A percentile compares a stretch with the other conserved stretches of the same genome.
Conservation (phyloP, 2,329 filamentous ascomycete species). For the Calonectria fujianensis region DNA sequence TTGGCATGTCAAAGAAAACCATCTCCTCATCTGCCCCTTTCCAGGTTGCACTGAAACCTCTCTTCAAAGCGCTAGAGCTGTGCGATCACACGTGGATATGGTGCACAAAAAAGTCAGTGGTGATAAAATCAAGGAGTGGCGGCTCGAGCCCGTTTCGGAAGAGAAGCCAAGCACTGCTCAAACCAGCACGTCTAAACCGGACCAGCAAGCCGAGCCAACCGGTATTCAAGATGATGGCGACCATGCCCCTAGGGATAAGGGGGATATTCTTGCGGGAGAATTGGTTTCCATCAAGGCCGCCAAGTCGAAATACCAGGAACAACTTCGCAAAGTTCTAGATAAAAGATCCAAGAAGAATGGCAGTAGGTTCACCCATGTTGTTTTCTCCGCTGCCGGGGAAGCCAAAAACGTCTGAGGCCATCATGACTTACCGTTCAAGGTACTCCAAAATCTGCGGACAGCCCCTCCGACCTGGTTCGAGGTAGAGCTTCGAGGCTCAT, state of each 20-base stretch:
- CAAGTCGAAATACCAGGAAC: conserved; percentile 61
- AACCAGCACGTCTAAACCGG: background rate
- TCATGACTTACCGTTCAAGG: conserved; percentile 45
- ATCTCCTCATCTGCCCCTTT: conserved; percentile 65
- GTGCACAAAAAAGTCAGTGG: conserved; percentile 56
- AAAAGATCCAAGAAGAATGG: conserved; percentile 58
- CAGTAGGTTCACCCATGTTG: conserved; percentile 44
- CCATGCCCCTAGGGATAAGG: background rate
- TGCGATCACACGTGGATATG: conserved; percentile 62
- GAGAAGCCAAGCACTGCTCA: background rate
- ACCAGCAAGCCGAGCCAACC: conserved; percentile 38
- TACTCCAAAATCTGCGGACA: conserved; percentile 57
- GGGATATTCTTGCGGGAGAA: conserved; percentile 25
- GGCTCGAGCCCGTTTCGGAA: conserved; percentile 42
- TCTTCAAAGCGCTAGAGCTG: conserved; percentile 59
- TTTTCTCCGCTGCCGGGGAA: background rate
- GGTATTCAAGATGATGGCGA: background rate
- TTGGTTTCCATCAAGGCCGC: conserved; percentile 54
- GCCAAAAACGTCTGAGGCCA: background rate
- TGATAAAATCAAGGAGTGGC: conserved; percentile 53
- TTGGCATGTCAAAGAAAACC: conserved; percentile 66
- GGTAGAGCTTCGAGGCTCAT: conserved; percentile 55
- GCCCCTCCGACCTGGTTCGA: conserved; percentile 56
- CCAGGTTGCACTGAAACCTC: conserved; percentile 61
- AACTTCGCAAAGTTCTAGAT: conserved; percentile 60